Evolutionary conservation across 2,329 filamentous ascomycete species (phyloP).

Genomic region (Myriosclerotinia duriaeana): DNA sequence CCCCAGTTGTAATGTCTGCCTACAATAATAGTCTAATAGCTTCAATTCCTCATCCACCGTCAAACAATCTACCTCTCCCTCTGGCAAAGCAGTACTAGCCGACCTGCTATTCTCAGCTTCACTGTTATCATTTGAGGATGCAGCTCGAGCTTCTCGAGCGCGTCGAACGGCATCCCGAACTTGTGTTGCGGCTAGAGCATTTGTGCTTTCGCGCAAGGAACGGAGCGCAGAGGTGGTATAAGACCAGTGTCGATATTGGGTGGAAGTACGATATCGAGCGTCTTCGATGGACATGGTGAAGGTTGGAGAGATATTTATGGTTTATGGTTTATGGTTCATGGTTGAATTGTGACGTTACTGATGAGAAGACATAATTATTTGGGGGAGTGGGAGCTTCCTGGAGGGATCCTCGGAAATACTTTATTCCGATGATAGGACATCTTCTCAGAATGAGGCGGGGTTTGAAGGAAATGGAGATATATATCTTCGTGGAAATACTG

Average conservation of each 20-base stretch:
- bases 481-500: not conserved
- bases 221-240: conserved; percentile 74
- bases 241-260: conserved; percentile 90
- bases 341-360: not conserved
- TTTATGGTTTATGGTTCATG: not conserved
- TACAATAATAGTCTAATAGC: conserved; percentile 77
- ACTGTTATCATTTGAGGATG: conserved; percentile 37
- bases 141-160: conserved; percentile 44
- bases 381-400: conserved; percentile 1
- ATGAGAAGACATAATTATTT: not conserved
- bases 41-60: conserved; percentile 79
- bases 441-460: not conserved
- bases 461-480: not conserved
- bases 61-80: conserved; percentile 69
- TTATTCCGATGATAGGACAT: conserved; percentile 2
- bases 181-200: conserved; percentile 71
- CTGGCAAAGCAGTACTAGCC: conserved; percentile 30
- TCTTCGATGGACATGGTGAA: conserved; percentile 61
- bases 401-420: conserved; percentile 9
- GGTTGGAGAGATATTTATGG: not conserved
- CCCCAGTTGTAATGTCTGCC: conserved; percentile 57
- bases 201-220: conserved; percentile 74
- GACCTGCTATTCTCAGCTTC: conserved; percentile 41
- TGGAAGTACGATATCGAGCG: conserved; percentile 83
- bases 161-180: conserved; percentile 57